Evolutionary conservation across 768 basidiomycete genomes (phyloP).

Genomic region (Leccinum fibrillosum): DNA sequence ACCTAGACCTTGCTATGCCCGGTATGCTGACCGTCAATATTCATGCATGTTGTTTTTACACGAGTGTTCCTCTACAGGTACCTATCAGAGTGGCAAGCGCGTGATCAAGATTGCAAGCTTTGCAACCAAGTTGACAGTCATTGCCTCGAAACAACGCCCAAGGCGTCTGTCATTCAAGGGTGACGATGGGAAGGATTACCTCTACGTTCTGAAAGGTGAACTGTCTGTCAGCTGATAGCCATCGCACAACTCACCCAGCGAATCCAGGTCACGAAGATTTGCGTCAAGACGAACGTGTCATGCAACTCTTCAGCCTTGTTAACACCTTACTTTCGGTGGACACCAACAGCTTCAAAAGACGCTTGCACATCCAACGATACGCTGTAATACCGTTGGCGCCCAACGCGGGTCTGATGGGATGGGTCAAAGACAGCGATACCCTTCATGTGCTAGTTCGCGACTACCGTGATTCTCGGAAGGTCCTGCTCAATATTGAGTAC

Average conservation of each 20-base stretch:
- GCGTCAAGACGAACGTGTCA: conserved; percentile 97
- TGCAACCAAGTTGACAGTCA: conserved; percentile 85
- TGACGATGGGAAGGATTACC: conserved; percentile 90
- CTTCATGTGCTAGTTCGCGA: conserved; percentile 94
- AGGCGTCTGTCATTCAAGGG: conserved; percentile 84
- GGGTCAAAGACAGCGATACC: conserved; percentile 95
- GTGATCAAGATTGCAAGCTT: conserved; percentile 84
- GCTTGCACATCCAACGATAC: conserved; percentile 90
- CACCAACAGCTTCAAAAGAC: conserved; percentile 92
- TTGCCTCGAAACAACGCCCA: conserved; percentile 95
- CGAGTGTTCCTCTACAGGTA: conserved; percentile 48
- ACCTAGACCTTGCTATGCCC: conserved; percentile 94
- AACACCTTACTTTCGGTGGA: conserved; percentile 93
- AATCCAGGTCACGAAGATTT: conserved; percentile 91
- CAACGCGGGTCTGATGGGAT: conserved; percentile 90
- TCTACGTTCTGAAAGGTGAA: conserved; percentile 85
- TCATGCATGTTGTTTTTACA: not conserved
- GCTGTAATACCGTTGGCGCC: conserved; percentile 94
- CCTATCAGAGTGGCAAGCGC: conserved; percentile 85
- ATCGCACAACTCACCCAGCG: not conserved
- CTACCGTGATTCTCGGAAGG: conserved; percentile 94
- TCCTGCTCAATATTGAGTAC: conserved; percentile 96
- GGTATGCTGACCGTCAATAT: conserved; percentile 42
- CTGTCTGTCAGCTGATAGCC: no score
- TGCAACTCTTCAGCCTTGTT: conserved; percentile 97